These are phyloP conservation scores for Saccharomyces paradoxus DNA, from an alignment of 805 yeast genomes.

Conservation along the genomic window DNA sequence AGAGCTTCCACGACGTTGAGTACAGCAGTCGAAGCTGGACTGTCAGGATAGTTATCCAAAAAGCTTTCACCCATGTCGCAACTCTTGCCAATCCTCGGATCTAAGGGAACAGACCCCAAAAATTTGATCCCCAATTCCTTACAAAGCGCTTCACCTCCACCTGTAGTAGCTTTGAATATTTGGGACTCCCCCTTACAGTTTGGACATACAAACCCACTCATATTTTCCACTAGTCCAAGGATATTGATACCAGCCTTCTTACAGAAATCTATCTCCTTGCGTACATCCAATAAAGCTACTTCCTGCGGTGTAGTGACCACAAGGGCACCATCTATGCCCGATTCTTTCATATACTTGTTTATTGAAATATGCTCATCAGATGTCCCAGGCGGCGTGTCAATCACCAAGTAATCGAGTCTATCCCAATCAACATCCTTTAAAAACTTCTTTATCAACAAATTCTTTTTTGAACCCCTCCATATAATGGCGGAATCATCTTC, in stretches of 20 bases:
- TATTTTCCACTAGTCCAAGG: slow-evolving; percentile 89
- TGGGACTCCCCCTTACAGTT: slow-evolving; percentile 82
- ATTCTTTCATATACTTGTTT: slow-evolving; percentile 76
- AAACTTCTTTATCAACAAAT: slow-evolving; percentile 86
- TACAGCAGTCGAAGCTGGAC: slow-evolving; percentile 86
- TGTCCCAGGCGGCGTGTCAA: slow-evolving; percentile 98
- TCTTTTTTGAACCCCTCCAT: slow-evolving; percentile 97
- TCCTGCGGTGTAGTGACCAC: slow-evolving; percentile 97
- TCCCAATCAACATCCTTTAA: slow-evolving; percentile 91
- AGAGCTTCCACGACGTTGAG: slow-evolving; percentile 70
- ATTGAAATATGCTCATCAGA: slow-evolving; percentile 94
- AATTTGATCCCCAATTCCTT: slow-evolving; percentile 70
- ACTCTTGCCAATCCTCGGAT: slow-evolving; percentile 84
- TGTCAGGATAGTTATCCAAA: slow-evolving; percentile 75
- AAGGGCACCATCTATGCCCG: slow-evolving; percentile 91
- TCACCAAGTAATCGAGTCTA: slow-evolving; percentile 69
- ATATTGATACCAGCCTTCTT: slow-evolving; percentile 79
- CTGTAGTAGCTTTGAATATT: slow-evolving; percentile 91
- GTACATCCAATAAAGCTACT: slow-evolving; percentile 86
- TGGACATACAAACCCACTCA: slow-evolving; percentile 98
- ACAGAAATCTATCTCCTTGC: slow-evolving; percentile 94
- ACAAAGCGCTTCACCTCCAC: slow-evolving; percentile 86
- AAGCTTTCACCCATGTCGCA: slow-evolving; percentile 86
- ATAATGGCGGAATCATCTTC: slow-evolving; percentile 88
- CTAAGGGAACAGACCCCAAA: slow-evolving; percentile 89